phyloP scores from a whole-genome alignment of 805 yeast species.

The Hanseniaspora taiwanica region DNA sequence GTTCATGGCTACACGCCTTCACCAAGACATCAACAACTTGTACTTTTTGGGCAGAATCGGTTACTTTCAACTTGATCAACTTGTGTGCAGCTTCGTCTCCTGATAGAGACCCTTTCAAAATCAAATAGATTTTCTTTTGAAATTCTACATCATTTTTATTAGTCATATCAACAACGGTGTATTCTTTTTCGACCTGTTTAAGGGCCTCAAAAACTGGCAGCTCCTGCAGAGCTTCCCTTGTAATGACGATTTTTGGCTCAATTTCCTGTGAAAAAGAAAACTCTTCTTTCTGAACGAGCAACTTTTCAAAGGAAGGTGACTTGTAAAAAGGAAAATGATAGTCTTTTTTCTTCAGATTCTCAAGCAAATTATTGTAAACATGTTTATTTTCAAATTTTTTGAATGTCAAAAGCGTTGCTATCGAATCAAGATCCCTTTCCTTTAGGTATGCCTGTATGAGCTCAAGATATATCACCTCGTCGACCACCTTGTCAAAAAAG shows the following conservation, averaged over 20 bases:
- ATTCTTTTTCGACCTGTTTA: background rate
- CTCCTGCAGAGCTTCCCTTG: background rate
- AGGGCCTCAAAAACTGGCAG: background rate
- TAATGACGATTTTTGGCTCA: background rate
- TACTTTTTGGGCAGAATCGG: slow-evolving; percentile 28
- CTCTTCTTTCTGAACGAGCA: background rate
- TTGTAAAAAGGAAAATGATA: background rate
- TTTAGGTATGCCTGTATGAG: background rate
- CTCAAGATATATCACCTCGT: background rate
- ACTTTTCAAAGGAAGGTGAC: background rate
- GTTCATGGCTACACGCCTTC: slow-evolving; percentile 74
- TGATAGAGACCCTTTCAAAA: slow-evolving; percentile 80
- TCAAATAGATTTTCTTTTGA: slow-evolving; percentile 61
- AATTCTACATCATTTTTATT: slow-evolving; percentile 47
- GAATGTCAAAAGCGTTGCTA: background rate
- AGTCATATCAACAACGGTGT: slow-evolving; percentile 48
- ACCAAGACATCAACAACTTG: slow-evolving; percentile 60
- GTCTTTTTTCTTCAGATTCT: background rate
- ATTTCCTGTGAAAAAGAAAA: background rate
- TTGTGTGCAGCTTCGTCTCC: slow-evolving; percentile 91
- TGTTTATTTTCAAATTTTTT: background rate
- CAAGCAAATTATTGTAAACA: background rate
- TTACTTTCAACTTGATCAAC: slow-evolving; percentile 38
- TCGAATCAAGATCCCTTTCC: background rate
- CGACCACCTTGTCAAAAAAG: background rate